Conservation (phyloP, 139 green algal genomes). For the Chlamydomonas sp. region DNA sequence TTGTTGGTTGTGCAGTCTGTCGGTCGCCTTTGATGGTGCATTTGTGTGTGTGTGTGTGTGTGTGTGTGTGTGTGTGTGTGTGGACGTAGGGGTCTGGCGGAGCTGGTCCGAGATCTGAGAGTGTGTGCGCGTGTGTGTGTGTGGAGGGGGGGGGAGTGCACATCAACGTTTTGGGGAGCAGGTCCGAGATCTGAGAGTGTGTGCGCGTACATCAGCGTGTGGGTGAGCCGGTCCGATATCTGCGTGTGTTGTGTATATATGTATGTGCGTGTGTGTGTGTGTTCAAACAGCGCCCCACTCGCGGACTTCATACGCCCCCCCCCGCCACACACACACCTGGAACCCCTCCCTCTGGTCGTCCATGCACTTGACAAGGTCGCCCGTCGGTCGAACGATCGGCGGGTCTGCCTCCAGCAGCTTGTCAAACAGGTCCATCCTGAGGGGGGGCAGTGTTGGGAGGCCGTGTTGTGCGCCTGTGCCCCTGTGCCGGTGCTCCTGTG, state of each 20-base stretch:
- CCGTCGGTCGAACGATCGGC: conserved; percentile 28
- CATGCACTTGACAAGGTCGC: conserved; percentile 47
- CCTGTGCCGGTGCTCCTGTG: too few relatives aligned
- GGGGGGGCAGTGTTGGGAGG: neutral
- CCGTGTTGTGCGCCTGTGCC: too few relatives aligned
- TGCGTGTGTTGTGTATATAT: conserved; percentile 2
- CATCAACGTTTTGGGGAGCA: too few relatives aligned
- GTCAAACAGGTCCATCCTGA: conserved; percentile 41
- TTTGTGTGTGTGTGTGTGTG: neutral
- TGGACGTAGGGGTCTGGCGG: neutral
- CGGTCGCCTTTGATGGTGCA: neutral
- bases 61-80: too few relatives aligned
- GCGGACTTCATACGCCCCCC: neutral
- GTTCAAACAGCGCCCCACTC: neutral
- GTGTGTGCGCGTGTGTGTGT: too few relatives aligned
- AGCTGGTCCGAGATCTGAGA: too few relatives aligned
- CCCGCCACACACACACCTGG: conserved; percentile 35
- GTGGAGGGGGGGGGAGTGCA: too few relatives aligned
- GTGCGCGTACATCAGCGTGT: too few relatives aligned
- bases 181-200: too few relatives aligned
- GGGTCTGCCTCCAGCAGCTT: conserved; percentile 24
- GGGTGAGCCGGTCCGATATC: too few relatives aligned
- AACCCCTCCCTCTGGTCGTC: conserved; percentile 49
- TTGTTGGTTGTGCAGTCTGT: neutral
- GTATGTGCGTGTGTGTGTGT: neutral